These are phyloP conservation scores for Phytophthora palmivora DNA, from an alignment of 352 stramenopile genomes.

Conservation along the genomic window DNA sequence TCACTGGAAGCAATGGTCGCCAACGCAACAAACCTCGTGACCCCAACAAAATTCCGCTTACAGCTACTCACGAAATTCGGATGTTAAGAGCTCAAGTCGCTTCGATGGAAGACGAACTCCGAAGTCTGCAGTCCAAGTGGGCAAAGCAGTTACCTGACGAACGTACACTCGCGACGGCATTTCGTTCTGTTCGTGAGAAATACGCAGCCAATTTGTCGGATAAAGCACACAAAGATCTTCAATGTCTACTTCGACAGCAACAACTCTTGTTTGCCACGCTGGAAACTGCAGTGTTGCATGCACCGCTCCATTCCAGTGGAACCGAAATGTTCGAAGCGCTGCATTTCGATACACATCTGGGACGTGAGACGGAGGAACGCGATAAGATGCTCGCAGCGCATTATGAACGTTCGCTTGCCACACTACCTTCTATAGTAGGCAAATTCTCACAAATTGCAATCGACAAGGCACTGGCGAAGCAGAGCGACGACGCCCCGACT, in stretches of 20 bases:
- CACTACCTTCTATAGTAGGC: slow-evolving; percentile 31
- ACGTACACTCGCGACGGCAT: slow-evolving; percentile 14
- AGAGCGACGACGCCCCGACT: neutral
- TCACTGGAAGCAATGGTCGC: slow-evolving; percentile 3
- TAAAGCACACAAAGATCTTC: slow-evolving; percentile 25
- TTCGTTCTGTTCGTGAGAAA: slow-evolving; percentile 33
- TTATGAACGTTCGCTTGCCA: slow-evolving; percentile 31
- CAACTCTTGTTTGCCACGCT: slow-evolving; percentile 45
- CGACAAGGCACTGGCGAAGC: slow-evolving; percentile 20
- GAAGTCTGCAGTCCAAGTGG: slow-evolving; percentile 37
- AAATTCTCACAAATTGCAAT: slow-evolving; percentile 32
- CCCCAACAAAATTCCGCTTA: slow-evolving; percentile 22
- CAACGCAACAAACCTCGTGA: slow-evolving; percentile 7
- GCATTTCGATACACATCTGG: slow-evolving; percentile 41
- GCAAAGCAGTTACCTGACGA: slow-evolving; percentile 23
- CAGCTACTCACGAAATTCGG: slow-evolving; percentile 38
- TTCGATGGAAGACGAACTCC: slow-evolving; percentile 37
- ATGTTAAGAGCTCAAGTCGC: slow-evolving; percentile 40
- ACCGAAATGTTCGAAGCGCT: slow-evolving; percentile 36
- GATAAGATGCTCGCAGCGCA: slow-evolving; percentile 30
- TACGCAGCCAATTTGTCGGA: slow-evolving; percentile 15
- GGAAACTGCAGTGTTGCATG: slow-evolving; percentile 35
- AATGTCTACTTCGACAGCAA: slow-evolving; percentile 39
- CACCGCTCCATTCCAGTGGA: slow-evolving; percentile 37
- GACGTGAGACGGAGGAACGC: slow-evolving; percentile 17